Evolutionary conservation across 192 early-diverging fungal species (phyloP).

Genomic region (Jimgerdemannia lactiflua): DNA sequence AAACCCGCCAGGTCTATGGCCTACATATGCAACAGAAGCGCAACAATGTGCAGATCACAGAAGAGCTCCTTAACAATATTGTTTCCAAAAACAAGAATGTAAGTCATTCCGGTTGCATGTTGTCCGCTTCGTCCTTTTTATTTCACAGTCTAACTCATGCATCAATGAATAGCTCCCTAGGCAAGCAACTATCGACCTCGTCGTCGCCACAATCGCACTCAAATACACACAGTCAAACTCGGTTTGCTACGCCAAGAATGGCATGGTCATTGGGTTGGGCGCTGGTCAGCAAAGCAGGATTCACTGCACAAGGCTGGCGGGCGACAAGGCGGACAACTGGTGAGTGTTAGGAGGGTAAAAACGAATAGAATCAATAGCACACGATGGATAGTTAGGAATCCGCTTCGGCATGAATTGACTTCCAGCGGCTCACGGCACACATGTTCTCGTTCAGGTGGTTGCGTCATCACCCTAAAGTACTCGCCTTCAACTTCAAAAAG

Average conservation of each 20-base stretch:
- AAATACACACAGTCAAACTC: constrained; percentile 99
- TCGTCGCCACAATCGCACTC: constrained; percentile 96
- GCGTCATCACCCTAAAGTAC: constrained; percentile 94
- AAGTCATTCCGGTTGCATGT: constrained; percentile 10
- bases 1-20: constrained; percentile 96
- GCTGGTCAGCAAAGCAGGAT: constrained; percentile 99
- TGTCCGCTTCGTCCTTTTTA: background rate
- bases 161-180: constrained; percentile 44
- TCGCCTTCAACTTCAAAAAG: constrained; percentile 85
- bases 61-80: constrained; percentile 79
- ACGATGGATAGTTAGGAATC: background rate
- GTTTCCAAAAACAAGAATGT: constrained; percentile 78
- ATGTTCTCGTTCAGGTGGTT: constrained; percentile 54
- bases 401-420: background rate
- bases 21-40: constrained; percentile 88
- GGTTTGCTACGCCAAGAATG: constrained; percentile 97
- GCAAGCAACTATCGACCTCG: constrained; percentile 75
- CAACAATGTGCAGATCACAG: constrained; percentile 80
- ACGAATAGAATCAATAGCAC: background rate
- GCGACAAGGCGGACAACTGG: constrained; percentile 99
- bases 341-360: background rate
- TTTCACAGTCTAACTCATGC: background rate
- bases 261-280: constrained; percentile 95
- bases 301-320: constrained; percentile 98
- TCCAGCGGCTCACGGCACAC: too few species aligned